Base-by-base conservation (phyloP, 2,329 filamentous ascomycete genomes). In the Corniculantispora saksenae region DNA sequence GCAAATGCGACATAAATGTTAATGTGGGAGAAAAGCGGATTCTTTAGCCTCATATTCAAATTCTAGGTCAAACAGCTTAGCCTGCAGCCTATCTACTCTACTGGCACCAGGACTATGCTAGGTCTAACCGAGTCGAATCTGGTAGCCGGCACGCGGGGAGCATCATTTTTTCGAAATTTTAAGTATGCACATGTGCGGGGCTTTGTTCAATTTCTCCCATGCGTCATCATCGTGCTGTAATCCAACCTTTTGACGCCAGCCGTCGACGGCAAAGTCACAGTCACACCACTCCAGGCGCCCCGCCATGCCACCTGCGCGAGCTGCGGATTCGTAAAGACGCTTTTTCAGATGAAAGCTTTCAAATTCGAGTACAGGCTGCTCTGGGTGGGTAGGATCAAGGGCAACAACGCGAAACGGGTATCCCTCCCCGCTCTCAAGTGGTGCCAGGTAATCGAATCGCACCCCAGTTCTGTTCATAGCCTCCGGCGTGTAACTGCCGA, bases 311-410 rank as follows among this genome's bases (percentile, higher is more conserved):
- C 57, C 66, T 4, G 32, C 6, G 19, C 54, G 38, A 8, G 66
- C 66, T 17, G 66, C 65, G n/a, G 59, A 35, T 53, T 68, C 65
- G 29, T 60, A 67, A 3, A 65, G 29, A 6, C 43, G 29, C 23
- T 61, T 67, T 29, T 47, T 65, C 59, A 68, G 19, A 21, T 68
- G 66, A n/a, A 38, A 65, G n/a, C 58, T 53, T 13, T 21, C 15
- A 12, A 68, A 67, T 17, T 63, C 23, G 13, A 58, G 45, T 10
- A 56, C 59, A 5, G 40, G 47, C 12, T 23, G 7, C 17, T 32
- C 55, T 38, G 55, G 15, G 8, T 5, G 3, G 23, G 25, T 12
- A 47, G 10, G 15, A 13, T 21, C 35, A 43, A 43, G 21, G 17
- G 13, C 23, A 19, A 38, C 27, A 38, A 19, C 13, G 13, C 40